Percentiles rank a stretch among this genome's conserved stretches.
Evolutionary conservation across 345 rosid genomes (phyloP).

Genomic region (Citrus sp.): DNA sequence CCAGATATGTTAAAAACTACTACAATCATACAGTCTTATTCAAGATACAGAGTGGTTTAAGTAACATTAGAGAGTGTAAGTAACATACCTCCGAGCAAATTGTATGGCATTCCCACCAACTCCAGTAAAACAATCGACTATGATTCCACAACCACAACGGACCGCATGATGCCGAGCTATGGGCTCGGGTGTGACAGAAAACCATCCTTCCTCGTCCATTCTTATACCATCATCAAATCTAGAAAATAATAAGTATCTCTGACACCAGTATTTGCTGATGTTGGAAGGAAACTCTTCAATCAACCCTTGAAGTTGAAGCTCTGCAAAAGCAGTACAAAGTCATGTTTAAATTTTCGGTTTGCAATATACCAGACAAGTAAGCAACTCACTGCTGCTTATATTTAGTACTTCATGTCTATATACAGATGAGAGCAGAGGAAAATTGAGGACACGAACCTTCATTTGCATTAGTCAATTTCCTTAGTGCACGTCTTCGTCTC

Average conservation of each 20-base stretch:
- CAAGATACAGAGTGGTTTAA: background rate
- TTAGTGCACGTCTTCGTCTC: slow-evolving; percentile 34
- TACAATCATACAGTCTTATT: background rate
- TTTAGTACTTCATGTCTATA: background rate
- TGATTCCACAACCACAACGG: slow-evolving; percentile 49
- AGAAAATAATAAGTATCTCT: slow-evolving; percentile 74
- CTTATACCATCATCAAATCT: slow-evolving; percentile 73
- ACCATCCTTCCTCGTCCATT: slow-evolving; percentile 99
- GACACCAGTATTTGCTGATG: slow-evolving; percentile 79
- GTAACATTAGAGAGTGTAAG: background rate
- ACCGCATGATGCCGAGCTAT: slow-evolving; percentile 85
- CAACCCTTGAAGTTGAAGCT: slow-evolving; percentile 32
- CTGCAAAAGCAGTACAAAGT: slow-evolving; percentile 30
- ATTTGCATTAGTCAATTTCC: slow-evolving; percentile 27
- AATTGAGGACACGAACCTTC: slow-evolving; percentile 36
- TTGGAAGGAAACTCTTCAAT: slow-evolving; percentile 39
- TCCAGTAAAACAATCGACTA: slow-evolving; percentile 86
- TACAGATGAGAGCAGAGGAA: background rate
- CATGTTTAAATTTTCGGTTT: background rate
- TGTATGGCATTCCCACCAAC: slow-evolving; percentile 98
- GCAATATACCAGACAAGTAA: background rate
- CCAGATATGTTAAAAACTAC: background rate
- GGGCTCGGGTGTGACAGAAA: slow-evolving; percentile 91
- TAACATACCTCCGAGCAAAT: slow-evolving; percentile 58
- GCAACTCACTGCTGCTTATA: background rate